These are phyloP conservation scores for Fusarium neocosmosporiellum DNA, from an alignment of 2,329 filamentous ascomycete genomes.

Conservation along the genomic window DNA sequence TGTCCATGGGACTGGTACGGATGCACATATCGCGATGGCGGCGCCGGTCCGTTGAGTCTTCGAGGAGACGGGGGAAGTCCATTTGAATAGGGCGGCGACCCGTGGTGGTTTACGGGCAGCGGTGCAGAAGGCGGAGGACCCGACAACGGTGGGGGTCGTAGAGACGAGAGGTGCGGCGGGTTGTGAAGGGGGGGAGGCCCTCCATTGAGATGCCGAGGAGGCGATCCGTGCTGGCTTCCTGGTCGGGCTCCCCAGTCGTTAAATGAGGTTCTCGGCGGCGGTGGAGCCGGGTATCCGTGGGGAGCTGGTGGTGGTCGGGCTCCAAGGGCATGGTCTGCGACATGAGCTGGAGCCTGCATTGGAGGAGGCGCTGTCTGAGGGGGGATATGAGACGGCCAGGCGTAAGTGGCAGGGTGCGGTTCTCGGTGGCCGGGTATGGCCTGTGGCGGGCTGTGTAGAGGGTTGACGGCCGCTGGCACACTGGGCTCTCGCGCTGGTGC, in stretches of 20 bases:
- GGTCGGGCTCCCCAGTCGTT: slow-evolving; percentile 62
- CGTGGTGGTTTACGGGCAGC: slow-evolving; percentile 53
- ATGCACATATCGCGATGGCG: slow-evolving; percentile 55
- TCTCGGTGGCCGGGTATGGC: slow-evolving; percentile 43
- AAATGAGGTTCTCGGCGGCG: slow-evolving; percentile 45
- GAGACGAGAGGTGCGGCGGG: slow-evolving; percentile 53
- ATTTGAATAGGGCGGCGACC: slow-evolving; percentile 51
- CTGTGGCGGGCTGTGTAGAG: slow-evolving; percentile 45
- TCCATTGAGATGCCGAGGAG: slow-evolving; percentile 63
- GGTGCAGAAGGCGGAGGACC: slow-evolving; percentile 57
- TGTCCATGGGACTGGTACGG: slow-evolving; percentile 47
- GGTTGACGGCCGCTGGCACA: slow-evolving; percentile 34
- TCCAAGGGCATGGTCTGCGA: slow-evolving; percentile 43
- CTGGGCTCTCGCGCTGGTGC: slow-evolving; percentile 27
- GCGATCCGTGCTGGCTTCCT: slow-evolving; percentile 61
- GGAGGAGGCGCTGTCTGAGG: slow-evolving; percentile 38
- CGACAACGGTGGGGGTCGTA: slow-evolving; percentile 62
- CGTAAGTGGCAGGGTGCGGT: slow-evolving; percentile 36
- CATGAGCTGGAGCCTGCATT: slow-evolving; percentile 38
- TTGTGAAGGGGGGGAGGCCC: slow-evolving; percentile 51
- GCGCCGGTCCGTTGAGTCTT: slow-evolving; percentile 55
- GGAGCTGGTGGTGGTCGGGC: slow-evolving; percentile 40
- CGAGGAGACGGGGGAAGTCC: slow-evolving; percentile 62
- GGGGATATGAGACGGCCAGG: slow-evolving; percentile 41
- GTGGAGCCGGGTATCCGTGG: slow-evolving; percentile 45